Conservation (phyloP, 768 basidiomycete species). For the Boletus vermiculosoides region DNA sequence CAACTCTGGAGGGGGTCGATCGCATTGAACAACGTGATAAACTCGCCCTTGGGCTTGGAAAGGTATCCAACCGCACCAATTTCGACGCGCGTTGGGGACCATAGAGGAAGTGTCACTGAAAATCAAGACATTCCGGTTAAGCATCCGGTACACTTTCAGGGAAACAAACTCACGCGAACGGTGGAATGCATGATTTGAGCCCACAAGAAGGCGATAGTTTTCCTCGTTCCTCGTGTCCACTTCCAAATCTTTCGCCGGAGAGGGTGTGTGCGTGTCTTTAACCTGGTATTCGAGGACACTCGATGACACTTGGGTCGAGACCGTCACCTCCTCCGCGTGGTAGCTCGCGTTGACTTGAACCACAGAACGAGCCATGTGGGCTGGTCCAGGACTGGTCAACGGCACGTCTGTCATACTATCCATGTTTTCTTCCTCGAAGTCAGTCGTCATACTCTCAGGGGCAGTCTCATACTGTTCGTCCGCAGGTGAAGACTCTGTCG, state of each 20-base stretch:
- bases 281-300: neutral
- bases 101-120: conserved; percentile 64
- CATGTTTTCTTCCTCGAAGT: conserved; percentile 10
- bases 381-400: conserved; percentile 18
- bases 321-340: conserved; percentile 23
- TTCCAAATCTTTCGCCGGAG: conserved; percentile 32
- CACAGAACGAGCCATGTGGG: neutral
- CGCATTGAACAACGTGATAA: conserved; percentile 72
- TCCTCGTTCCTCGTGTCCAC: conserved; percentile 56
- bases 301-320: neutral
- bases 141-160: neutral
- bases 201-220: conserved; percentile 56
- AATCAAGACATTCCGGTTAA: neutral
- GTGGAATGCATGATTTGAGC: conserved; percentile 65
- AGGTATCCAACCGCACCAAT: conserved; percentile 79
- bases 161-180: conserved; percentile 50
- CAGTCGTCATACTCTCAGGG: conserved; percentile 23
- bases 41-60: conserved; percentile 61
- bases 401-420: conserved; percentile 17
- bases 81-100: conserved; percentile 60
- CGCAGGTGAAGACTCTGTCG: conserved; percentile 19
- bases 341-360: conserved; percentile 4
- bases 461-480: conserved; percentile 31
- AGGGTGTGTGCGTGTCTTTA: neutral
- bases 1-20: conserved; percentile 50